These are phyloP conservation scores for Deuterostichococcus epilithicus DNA, from an alignment of 139 green algal species.

Conservation along the genomic window DNA sequence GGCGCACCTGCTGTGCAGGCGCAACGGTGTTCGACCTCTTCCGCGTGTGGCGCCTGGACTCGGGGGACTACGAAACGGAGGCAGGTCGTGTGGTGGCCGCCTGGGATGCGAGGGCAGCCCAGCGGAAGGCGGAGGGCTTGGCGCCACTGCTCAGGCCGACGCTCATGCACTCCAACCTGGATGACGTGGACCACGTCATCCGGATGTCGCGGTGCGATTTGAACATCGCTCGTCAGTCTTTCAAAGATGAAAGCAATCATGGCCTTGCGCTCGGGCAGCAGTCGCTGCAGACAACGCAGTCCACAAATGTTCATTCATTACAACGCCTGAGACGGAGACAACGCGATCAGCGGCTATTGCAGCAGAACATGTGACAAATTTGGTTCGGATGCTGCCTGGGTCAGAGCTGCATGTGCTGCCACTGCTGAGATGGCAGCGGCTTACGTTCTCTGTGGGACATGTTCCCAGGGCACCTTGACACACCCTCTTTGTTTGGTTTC, in stretches of 20 bases:
- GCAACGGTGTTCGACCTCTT: conserved; percentile 61
- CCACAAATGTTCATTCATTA: too few relatives aligned
- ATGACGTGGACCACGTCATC: conserved; percentile 20
- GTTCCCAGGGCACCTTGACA: background rate
- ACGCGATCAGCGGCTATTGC: too few relatives aligned
- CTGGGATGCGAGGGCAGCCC: conserved; percentile 38
- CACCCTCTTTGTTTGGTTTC: background rate
- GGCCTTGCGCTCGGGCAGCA: too few relatives aligned
- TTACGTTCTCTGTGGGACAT: too few relatives aligned
- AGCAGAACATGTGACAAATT: too few relatives aligned
- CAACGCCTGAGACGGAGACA: too few relatives aligned
- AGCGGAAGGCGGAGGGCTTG: conserved; percentile 2
- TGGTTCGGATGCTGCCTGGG: too few relatives aligned
- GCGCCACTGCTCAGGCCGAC: conserved; percentile 17
- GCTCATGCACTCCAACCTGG: conserved; percentile 64
- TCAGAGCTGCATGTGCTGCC: too few relatives aligned
- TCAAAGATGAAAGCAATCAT: too few relatives aligned
- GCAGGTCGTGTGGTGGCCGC: conserved; percentile 35
- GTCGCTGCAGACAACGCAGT: too few relatives aligned
- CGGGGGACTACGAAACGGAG: conserved; percentile 32
- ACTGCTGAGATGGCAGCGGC: too few relatives aligned
- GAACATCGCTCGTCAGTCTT: too few relatives aligned
- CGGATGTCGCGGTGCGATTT: conserved; percentile 19
- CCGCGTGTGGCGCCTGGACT: conserved; percentile 43
- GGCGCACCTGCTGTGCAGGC: background rate